Evolutionary conservation across 192 early-diverging fungal species (phyloP), one percentile per base, ranked within the genome.

Genomic region (Coemansia sp.): DNA sequence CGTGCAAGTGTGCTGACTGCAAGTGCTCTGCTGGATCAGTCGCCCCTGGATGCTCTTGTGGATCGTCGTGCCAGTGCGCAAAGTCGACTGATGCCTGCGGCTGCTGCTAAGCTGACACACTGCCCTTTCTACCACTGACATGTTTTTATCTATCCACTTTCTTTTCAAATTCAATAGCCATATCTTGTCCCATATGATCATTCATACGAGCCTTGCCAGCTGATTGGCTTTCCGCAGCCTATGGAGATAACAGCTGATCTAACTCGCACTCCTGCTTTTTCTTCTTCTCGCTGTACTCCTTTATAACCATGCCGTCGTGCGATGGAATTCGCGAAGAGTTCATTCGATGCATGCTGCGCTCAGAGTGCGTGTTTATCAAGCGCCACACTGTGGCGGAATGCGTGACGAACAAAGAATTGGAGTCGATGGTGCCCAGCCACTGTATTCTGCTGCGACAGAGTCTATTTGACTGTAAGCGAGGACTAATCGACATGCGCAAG

Each of bases 391-490:
- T 76, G 0, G 39, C 71, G 14, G 79, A 76, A 45, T 82, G 79
- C 58, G 70, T 68, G 14, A 75, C 60, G 11, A 72, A 76, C 63
- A 81, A 76, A 60, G 70, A 72, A 13, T 66, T 81, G 33, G 73
- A 62, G 9, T 18, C 36, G 13, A 18, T 71, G 60, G 67, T 81
- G 1, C 78, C 78, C 3, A 70, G 66, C 33, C 58, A 70, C 18
- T 81, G 78, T 64, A 62, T 72, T 31, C 55, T 72, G 58, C 61
- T 81, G 31, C 47, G 73, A 1, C 69, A 81, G 28, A 81, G 78
- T 18, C 35, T 81, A 59, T 81, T 81, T 18, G 78, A 81, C 48
- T 81, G 78, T 60, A 81, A 81, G 63, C 73, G 78, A 16, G 78
- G 78, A 14, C 78, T 81, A 39, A 62, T 81, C 28, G 78, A 81